Evolutionary conservation across 345 rosid species (phyloP).

Genomic region (Euphorbia lathyris): DNA sequence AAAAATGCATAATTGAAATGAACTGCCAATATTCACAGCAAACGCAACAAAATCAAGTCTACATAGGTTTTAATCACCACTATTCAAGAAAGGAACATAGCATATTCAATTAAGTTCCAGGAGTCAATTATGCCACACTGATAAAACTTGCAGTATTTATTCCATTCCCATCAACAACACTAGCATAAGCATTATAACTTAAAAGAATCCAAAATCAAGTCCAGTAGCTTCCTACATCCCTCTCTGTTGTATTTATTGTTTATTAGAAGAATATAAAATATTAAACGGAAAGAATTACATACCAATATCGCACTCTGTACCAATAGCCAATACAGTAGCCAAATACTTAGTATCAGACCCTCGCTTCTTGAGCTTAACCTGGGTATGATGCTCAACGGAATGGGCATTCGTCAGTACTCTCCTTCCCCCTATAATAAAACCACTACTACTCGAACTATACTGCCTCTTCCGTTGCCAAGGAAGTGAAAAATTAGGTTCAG

Average conservation of each 20-base stretch:
- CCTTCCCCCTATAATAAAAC: slow-evolving; percentile 66
- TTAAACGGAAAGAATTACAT: slow-evolving; percentile 8
- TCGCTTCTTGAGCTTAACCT: slow-evolving; percentile 85
- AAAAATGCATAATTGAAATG: background rate
- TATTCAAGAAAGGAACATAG: background rate
- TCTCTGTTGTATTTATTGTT: too few species aligned
- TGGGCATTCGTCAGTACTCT: slow-evolving; percentile 90
- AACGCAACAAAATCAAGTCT: background rate
- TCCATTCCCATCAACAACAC: background rate
- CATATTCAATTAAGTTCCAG: background rate
- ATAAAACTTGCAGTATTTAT: too few species aligned
- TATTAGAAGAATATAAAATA: too few species aligned
- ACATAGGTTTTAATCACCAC: background rate
- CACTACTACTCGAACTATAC: slow-evolving; percentile 84
- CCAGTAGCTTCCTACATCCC: too few species aligned
- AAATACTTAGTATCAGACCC: slow-evolving; percentile 89
- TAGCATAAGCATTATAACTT: too few species aligned
- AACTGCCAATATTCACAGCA: background rate
- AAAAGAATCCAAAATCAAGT: too few species aligned
- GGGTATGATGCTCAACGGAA: slow-evolving; percentile 90
- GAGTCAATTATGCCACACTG: background rate
- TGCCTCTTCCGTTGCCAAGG: slow-evolving; percentile 94
- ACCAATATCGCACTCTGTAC: slow-evolving; percentile 94
- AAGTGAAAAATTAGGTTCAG: slow-evolving; percentile 86
- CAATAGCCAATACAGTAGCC: slow-evolving; percentile 86